Evolutionary conservation across 2,329 filamentous ascomycete genomes (phyloP), one percentile per base, ranked within the genome.

Genomic region (Aspergillus luchuensis): DNA sequence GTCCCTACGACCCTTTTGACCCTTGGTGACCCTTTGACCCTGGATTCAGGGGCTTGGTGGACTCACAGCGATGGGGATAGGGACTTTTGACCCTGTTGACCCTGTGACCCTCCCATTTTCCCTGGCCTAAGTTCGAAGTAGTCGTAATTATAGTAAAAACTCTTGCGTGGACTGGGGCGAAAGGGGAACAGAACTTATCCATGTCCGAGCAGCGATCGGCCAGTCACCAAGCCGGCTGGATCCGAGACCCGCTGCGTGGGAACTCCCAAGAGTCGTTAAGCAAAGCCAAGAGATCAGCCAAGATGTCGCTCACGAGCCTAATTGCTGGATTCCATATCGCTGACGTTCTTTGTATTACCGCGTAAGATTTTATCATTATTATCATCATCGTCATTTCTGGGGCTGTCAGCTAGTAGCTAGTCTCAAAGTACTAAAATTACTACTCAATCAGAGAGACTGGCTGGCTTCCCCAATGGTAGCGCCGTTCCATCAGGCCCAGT

Each of bases 131-230:
- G 11, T 13, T 5, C 33, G 33, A 13, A 13, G 47, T 28, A 28
- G 25, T 28, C 25, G 21, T 50, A 30, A 28, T 50, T 49, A 33
- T 49, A 28, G 15, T n/a, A 28, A 30, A 11, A 30, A 4, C 11
- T 30, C 28, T 30, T 30, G 28, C 28, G 28, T 30, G 28, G 28
- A 30, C 28, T 30, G 28, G 28, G 17, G 43, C 19, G 11, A 45
- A 36, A 36, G 33, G 47, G 47, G 47, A 50, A 50, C 47, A 50
- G 25, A 50, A 50, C 47, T 50, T 50, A 50, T 30, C 47, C 47
- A 50, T 33, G 7, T 17, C 47, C 47, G 47, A 50, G 47, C 25
- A 28, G 15, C 47, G 47, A 50, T 50, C 47, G 47, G 23, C 7
- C 47, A 50, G n/a, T 50, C 47, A 50, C 25, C 10, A 28, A 50